phyloP scores from a whole-genome alignment of 371 early-diverging fungal genomes.

The Umbelopsis sp. region DNA sequence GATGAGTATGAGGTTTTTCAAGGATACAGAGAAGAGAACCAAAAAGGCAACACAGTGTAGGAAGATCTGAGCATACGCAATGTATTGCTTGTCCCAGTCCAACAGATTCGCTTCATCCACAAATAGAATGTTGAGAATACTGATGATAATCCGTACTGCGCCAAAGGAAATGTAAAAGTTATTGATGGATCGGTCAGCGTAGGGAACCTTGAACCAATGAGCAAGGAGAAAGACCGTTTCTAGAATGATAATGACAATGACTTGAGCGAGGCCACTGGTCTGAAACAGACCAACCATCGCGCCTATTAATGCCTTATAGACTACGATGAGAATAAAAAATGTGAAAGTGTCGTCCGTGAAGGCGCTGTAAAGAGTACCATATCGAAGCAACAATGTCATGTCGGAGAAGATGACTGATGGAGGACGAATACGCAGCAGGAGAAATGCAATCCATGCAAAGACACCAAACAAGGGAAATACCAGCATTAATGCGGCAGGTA shows the following conservation, averaged over 20 bases:
- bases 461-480: conserved; percentile 35
- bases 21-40: conserved; percentile 25
- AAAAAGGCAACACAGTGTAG: conserved; percentile 40
- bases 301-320: conserved; percentile 37
- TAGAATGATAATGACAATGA: conserved; percentile 36
- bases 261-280: conserved; percentile 36
- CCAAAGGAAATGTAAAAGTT: conserved; percentile 30
- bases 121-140: conserved; percentile 36
- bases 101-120: conserved; percentile 20
- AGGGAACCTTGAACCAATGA: conserved; percentile 30
- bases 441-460: conserved; percentile 40
- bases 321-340: conserved; percentile 48
- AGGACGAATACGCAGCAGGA: conserved; percentile 41
- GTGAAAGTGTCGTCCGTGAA: conserved; percentile 51
- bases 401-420: conserved; percentile 50
- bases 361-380: conserved; percentile 56
- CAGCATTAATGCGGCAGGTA: conserved; percentile 36
- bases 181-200: conserved; percentile 38
- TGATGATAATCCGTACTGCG: conserved; percentile 28
- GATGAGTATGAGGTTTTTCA: conserved; percentile 26
- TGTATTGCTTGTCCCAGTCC: conserved; percentile 35
- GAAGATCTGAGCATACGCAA: conserved; percentile 41
- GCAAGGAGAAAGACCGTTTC: conserved; percentile 28
- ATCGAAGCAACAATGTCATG: conserved; percentile 46
- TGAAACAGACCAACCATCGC: conserved; percentile 47